These are phyloP conservation scores for Punica granatum DNA, from an alignment of 345 rosid species.

Conservation along the genomic window DNA sequence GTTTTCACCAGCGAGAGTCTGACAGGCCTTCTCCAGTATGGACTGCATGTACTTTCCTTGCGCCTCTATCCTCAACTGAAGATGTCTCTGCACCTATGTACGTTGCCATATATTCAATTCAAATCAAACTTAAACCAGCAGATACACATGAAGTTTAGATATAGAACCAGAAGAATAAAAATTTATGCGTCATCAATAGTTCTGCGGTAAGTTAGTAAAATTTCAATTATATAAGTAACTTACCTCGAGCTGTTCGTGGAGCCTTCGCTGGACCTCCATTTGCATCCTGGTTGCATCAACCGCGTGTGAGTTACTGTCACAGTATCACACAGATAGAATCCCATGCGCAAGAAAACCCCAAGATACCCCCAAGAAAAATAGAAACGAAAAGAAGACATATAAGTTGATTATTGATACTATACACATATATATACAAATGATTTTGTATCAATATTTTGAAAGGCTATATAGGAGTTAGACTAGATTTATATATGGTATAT, in stretches of 20 bases:
- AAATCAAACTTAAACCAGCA: neutral
- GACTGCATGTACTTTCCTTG: conserved; percentile 99
- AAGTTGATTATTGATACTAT: neutral
- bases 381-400: neutral
- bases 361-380: neutral
- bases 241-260: conserved; percentile 98
- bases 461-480: too few relatives aligned
- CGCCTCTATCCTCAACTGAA: conserved; percentile 96
- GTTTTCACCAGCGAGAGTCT: conserved; percentile 77
- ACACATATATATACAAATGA: too few relatives aligned
- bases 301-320: conserved; percentile 36
- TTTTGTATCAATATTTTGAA: too few relatives aligned
- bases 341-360: conserved; percentile 16
- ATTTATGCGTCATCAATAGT: too few relatives aligned
- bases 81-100: conserved; percentile 88
- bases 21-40: conserved; percentile 90
- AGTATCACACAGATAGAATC: conserved; percentile 13
- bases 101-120: neutral
- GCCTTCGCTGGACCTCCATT: conserved; percentile 99
- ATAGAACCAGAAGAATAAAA: neutral
- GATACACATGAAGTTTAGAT: neutral
- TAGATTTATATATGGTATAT: too few relatives aligned
- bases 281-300: conserved; percentile 82
- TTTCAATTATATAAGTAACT: too few relatives aligned
- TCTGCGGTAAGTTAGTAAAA: too few relatives aligned